These are phyloP conservation scores for Phialemoniopsis sp. DNA, from an alignment of 2,329 filamentous ascomycete genomes.

Conservation along the genomic window DNA sequence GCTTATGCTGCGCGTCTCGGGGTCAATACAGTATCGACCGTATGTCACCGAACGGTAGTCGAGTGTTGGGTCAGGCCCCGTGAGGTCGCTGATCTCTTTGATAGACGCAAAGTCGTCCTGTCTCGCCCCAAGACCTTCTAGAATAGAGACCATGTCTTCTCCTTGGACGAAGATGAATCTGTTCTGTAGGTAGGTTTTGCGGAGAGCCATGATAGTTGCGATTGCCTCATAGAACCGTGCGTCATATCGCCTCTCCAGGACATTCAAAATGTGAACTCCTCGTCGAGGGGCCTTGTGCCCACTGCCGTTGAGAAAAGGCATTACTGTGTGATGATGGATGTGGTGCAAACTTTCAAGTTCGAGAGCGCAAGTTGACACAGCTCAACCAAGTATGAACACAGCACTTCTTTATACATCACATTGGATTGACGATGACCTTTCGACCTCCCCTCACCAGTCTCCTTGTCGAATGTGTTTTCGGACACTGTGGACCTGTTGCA, in stretches of 20 bases:
- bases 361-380: too few relatives aligned
- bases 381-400: too few relatives aligned
- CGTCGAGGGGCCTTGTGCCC: too few relatives aligned
- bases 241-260: conserved; percentile 13
- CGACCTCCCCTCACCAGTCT: too few relatives aligned
- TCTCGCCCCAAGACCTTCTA: conserved; percentile 16
- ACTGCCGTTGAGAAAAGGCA: too few relatives aligned
- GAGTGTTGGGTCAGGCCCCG: conserved; percentile 19
- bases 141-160: conserved; percentile 15
- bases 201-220: conserved; percentile 16
- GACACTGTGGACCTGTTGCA: too few relatives aligned
- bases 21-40: conserved; percentile 20
- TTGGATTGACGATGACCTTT: too few relatives aligned
- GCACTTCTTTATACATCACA: too few relatives aligned
- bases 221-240: conserved; percentile 18
- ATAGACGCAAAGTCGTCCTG: conserved; percentile 16
- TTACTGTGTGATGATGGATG: too few relatives aligned
- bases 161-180: conserved; percentile 17
- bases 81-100: conserved; percentile 13
- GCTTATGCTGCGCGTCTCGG: conserved; percentile 14
- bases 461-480: too few relatives aligned
- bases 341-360: too few relatives aligned
- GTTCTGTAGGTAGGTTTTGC: conserved; percentile 15
- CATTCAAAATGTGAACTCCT: conserved; percentile 7
- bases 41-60: conserved; percentile 17